Percentiles rank a stretch among this genome's conserved stretches.
Conservation (phyloP, 768 basidiomycete genomes). For the Leccinum ochraceum region DNA sequence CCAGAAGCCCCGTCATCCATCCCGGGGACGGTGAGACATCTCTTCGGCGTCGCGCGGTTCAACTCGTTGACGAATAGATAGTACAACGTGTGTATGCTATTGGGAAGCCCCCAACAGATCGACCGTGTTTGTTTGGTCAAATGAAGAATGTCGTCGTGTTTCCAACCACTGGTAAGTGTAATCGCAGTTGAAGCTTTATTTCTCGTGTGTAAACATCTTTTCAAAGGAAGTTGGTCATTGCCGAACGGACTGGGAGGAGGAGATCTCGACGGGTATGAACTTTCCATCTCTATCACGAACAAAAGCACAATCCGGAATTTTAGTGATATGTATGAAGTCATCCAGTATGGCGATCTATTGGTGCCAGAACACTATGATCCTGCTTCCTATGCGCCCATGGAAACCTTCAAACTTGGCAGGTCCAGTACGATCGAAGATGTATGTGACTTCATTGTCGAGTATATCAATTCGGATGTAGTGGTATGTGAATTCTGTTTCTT, state of each 20-base stretch:
- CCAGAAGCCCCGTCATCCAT: constrained; percentile 73
- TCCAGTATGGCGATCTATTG: constrained; percentile 54
- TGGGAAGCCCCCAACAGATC: constrained; percentile 61
- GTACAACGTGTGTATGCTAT: constrained; percentile 74
- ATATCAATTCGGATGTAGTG: constrained; percentile 80
- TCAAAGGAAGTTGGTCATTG: constrained; percentile 57
- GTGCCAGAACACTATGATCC: constrained; percentile 51
- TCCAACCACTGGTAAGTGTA: constrained; percentile 53
- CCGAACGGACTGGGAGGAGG: constrained; percentile 74
- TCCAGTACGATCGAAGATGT: constrained; percentile 67
- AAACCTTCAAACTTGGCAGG: constrained; percentile 39
- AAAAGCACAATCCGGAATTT: constrained; percentile 1
- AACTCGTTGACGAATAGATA: constrained; percentile 26
- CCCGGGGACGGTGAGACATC: constrained; percentile 63
- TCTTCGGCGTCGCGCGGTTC: background rate
- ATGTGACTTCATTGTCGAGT: constrained; percentile 80
- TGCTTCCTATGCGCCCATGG: constrained; percentile 48
- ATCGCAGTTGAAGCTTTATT: background rate
- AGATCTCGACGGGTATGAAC: constrained; percentile 71
- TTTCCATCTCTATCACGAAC: background rate
- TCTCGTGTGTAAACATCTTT: background rate
- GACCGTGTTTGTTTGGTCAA: constrained; percentile 56
- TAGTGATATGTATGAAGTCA: constrained; percentile 69
- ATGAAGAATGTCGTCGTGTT: constrained; percentile 75
- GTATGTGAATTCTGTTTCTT: constrained; percentile 38